Evolutionary conservation across 805 yeast genomes (phyloP).

Genomic region (Teunomyces tritomae): DNA sequence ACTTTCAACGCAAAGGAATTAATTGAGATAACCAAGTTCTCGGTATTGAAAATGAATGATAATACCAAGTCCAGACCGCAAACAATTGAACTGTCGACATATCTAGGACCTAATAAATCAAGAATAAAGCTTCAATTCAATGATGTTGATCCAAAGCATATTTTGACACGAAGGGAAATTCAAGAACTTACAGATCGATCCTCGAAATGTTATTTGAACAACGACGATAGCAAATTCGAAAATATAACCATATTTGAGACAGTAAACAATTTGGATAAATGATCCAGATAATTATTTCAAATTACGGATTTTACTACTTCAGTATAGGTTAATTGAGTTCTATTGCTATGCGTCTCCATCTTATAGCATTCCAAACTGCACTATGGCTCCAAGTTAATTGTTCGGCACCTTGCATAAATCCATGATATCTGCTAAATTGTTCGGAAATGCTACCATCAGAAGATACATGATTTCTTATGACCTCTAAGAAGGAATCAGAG

Average conservation of each 20-base stretch:
- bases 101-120: not conserved
- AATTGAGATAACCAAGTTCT: slow-evolving; percentile 2
- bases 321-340: not conserved
- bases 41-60: not conserved
- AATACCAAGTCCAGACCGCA: slow-evolving; percentile 5
- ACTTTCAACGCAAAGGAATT: slow-evolving; percentile 13
- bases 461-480: slow-evolving; percentile 58
- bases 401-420: slow-evolving; percentile 84
- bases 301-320: not conserved
- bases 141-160: not conserved
- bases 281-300: not conserved
- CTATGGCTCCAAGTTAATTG: slow-evolving; percentile 91
- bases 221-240: slow-evolving; percentile 21
- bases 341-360: slow-evolving; percentile 54
- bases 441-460: slow-evolving; percentile 77
- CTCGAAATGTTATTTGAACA: slow-evolving; percentile 34
- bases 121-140: slow-evolving; percentile 3
- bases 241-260: slow-evolving; percentile 39
- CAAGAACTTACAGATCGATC: slow-evolving; percentile 51
- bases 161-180: slow-evolving; percentile 42
- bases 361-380: slow-evolving; percentile 65
- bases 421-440: slow-evolving; percentile 78
- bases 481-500: slow-evolving; percentile 66
- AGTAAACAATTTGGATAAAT: slow-evolving; percentile 25
- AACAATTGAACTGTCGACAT: not conserved